Percentiles rank a stretch among this genome's conserved stretches.
Evolutionary conservation across 164 flowering plant species (phyloP).

Genomic region (Magnolia sinica): DNA sequence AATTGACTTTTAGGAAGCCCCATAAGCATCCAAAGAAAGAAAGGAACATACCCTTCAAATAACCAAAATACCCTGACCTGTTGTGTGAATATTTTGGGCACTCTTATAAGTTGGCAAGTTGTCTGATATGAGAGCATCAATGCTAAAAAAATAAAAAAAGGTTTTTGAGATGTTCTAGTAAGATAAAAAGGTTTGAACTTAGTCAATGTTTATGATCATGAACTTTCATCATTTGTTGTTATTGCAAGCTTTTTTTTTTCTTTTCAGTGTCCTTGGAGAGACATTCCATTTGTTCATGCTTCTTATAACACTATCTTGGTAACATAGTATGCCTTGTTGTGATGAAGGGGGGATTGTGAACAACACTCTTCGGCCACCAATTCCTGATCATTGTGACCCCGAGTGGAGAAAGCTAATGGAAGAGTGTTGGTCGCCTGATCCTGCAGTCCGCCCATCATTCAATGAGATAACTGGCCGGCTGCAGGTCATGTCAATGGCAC

Average conservation of each 20-base stretch:
- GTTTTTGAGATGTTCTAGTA: too few relatives aligned
- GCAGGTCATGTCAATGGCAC: constrained; percentile 49
- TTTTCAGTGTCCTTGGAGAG: background rate
- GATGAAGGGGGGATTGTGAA: constrained; percentile 73
- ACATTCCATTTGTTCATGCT: background rate
- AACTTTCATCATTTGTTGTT: background rate
- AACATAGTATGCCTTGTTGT: background rate
- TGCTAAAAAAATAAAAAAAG: too few relatives aligned
- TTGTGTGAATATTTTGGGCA: too few relatives aligned
- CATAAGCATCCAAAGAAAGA: too few relatives aligned
- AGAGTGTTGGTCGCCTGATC: constrained; percentile 81
- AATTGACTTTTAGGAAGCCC: too few relatives aligned
- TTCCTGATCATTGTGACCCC: constrained; percentile 69
- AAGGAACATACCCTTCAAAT: too few relatives aligned
- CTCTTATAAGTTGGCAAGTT: too few relatives aligned
- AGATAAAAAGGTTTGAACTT: too few relatives aligned
- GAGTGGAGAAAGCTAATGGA: constrained; percentile 82
- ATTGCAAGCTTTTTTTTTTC: background rate
- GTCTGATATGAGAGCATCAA: too few relatives aligned
- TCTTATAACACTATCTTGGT: background rate
- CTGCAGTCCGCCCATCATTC: constrained; percentile 67
- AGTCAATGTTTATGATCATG: background rate
- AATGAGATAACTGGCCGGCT: constrained; percentile 62
- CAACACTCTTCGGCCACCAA: constrained; percentile 66
- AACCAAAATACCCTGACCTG: too few relatives aligned